These are phyloP conservation scores for Lipomyces lipofer DNA, from an alignment of 805 yeast genomes.

Conservation along the genomic window DNA sequence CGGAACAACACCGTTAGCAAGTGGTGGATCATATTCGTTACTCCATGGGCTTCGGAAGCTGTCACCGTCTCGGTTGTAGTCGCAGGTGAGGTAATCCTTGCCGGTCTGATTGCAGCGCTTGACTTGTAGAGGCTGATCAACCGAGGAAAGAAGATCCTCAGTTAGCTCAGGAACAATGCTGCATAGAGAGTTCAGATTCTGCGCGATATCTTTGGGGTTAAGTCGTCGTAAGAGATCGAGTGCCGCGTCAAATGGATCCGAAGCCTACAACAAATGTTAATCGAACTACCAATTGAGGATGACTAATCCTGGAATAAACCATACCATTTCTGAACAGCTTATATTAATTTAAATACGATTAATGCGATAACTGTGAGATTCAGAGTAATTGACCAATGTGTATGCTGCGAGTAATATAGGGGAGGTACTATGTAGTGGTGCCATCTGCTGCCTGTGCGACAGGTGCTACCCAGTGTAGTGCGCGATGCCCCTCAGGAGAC, in stretches of 20 bases:
- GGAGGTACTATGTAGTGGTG: too few relatives aligned
- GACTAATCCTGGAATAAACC: too few relatives aligned
- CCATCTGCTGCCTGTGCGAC: too few relatives aligned
- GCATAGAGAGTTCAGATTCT: conserved; percentile 50
- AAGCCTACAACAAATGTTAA: conserved; percentile 18
- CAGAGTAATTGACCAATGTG: too few relatives aligned
- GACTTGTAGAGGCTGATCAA: conserved; percentile 76
- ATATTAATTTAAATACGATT: too few relatives aligned
- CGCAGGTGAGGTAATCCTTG: conserved; percentile 79
- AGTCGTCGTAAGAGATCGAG: conserved; percentile 74
- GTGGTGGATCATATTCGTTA: conserved; percentile 59
- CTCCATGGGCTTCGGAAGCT: conserved; percentile 90
- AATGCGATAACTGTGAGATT: too few relatives aligned
- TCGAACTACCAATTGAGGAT: too few relatives aligned
- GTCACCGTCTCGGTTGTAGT: conserved; percentile 93
- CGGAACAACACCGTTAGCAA: conserved; percentile 75
- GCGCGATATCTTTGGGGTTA: conserved; percentile 61
- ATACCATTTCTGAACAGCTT: too few relatives aligned
- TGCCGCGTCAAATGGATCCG: conserved; percentile 69
- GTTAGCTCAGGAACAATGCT: conserved; percentile 67
- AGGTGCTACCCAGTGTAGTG: too few relatives aligned
- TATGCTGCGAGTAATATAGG: too few relatives aligned
- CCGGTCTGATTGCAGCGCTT: conserved; percentile 55
- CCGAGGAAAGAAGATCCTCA: conserved; percentile 80
- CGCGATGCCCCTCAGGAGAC: too few relatives aligned